These are phyloP conservation scores for Trametes sp. DNA, from an alignment of 1,284 basidiomycete species.

Conservation along the genomic window DNA sequence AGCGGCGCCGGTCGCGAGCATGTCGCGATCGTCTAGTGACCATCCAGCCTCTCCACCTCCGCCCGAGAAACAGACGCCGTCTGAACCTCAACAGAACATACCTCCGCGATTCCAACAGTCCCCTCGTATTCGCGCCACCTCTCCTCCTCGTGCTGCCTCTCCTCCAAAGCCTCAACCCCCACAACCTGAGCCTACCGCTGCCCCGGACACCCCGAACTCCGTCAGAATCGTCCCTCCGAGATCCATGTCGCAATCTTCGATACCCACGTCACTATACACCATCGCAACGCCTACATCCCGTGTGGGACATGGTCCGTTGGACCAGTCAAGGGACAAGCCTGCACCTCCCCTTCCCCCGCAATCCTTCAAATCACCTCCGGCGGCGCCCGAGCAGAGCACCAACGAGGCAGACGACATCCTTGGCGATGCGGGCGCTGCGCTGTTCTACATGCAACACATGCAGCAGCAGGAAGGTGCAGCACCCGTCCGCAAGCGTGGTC, in stretches of 20 bases:
- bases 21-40: conserved; percentile 30
- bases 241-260: conserved; percentile 29
- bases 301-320: neutral
- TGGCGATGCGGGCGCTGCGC: conserved; percentile 64
- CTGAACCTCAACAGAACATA: conserved; percentile 19
- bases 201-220: conserved; percentile 17
- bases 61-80: conserved; percentile 30
- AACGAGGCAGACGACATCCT: conserved; percentile 45
- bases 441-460: conserved; percentile 74
- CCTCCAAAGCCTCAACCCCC: conserved; percentile 14
- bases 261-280: conserved; percentile 26
- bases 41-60: conserved; percentile 26
- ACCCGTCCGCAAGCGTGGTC: conserved; percentile 30
- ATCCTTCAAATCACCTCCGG: conserved; percentile 12
- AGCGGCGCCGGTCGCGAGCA: conserved; percentile 16
- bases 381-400: conserved; percentile 24
- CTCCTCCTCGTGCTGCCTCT: conserved; percentile 18
- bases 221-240: conserved; percentile 27
- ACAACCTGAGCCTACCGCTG: neutral
- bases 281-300: conserved; percentile 25
- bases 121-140: conserved; percentile 20
- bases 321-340: conserved; percentile 11
- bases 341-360: conserved; percentile 12
- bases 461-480: conserved; percentile 43
- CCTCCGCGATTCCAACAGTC: conserved; percentile 28